phyloP scores from a whole-genome alignment of 257 asterid species.

The Penstemon eatonii region DNA sequence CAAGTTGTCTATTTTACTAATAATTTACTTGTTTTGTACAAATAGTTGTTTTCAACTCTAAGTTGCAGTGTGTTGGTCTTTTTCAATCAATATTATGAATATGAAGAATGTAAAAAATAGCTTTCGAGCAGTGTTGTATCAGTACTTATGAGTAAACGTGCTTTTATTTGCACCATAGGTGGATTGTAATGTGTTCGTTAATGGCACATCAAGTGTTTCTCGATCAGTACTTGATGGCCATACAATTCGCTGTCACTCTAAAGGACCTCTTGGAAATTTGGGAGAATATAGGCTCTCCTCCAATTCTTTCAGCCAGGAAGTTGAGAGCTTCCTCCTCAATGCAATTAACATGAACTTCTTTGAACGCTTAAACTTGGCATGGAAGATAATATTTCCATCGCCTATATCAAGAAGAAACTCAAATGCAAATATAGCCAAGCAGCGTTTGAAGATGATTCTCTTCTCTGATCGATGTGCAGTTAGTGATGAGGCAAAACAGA shows the following conservation, averaged over 20 bases:
- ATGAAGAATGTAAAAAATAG: background rate
- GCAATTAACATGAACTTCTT: slow-evolving; percentile 74
- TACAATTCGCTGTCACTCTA: slow-evolving; percentile 56
- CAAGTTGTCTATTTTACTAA: background rate
- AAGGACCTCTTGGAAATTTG: slow-evolving; percentile 51
- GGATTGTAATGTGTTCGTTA: slow-evolving; percentile 52
- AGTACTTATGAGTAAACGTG: slow-evolving; percentile 1
- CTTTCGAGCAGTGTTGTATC: background rate
- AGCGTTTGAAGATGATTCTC: slow-evolving; percentile 88
- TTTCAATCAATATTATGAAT: no score
- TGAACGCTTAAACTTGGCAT: slow-evolving; percentile 85
- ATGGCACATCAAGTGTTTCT: slow-evolving; percentile 50
- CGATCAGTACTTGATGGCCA: slow-evolving; percentile 39
- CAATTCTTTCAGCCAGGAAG: slow-evolving; percentile 60
- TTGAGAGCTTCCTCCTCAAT: slow-evolving; percentile 71
- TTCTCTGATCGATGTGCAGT: slow-evolving; percentile 94
- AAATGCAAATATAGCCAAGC: slow-evolving; percentile 87
- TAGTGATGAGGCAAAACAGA: slow-evolving; percentile 91
- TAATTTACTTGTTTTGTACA: no score
- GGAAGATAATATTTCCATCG: slow-evolving; percentile 92
- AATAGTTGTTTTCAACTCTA: no score
- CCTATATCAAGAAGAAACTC: slow-evolving; percentile 58
- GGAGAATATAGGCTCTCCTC: slow-evolving; percentile 57
- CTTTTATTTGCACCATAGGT: slow-evolving; percentile 46
- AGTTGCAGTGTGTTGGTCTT: no score